Conservation (phyloP, 2,329 filamentous ascomycete genomes). For the Penicillium sclerotigenum region DNA sequence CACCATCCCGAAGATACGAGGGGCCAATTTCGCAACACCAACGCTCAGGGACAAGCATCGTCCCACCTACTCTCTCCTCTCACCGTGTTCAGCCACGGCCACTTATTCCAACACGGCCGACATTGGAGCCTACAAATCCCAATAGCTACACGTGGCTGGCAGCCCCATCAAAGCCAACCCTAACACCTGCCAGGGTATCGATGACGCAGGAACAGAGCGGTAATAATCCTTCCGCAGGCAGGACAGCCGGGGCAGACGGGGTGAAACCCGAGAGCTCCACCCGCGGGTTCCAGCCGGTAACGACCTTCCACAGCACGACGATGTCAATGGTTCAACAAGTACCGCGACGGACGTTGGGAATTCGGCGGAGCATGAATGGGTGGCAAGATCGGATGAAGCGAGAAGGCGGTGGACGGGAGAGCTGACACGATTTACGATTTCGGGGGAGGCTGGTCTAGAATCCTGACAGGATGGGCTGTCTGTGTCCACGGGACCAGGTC, state of each 20-base stretch:
- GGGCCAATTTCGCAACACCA: slow-evolving; percentile 5
- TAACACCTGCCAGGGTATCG: slow-evolving; percentile 17
- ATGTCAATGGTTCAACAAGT: slow-evolving; percentile 35
- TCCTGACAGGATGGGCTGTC: neutral
- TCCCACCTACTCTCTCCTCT: slow-evolving; percentile 23
- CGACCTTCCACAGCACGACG: slow-evolving; percentile 42
- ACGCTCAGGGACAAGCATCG: slow-evolving; percentile 9
- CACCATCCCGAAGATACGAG: slow-evolving; percentile 12
- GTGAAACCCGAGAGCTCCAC: slow-evolving; percentile 26
- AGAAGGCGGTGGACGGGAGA: slow-evolving; percentile 21
- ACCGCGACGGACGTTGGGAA: slow-evolving; percentile 40
- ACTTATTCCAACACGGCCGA: slow-evolving; percentile 32
- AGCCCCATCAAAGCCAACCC: slow-evolving; percentile 20
- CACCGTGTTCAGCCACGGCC: slow-evolving; percentile 35
- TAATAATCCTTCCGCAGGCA: slow-evolving; percentile 3
- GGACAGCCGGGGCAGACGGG: slow-evolving; percentile 18
- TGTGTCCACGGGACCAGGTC: slow-evolving; percentile 3
- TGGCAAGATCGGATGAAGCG: slow-evolving; percentile 43
- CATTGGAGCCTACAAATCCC: slow-evolving; percentile 31
- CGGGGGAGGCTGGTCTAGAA: slow-evolving; percentile 9
- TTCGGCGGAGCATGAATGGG: slow-evolving; percentile 44
- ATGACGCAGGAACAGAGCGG: slow-evolving; percentile 12
- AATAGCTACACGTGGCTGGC: slow-evolving; percentile 39
- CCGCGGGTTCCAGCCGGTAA: slow-evolving; percentile 27
- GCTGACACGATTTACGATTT: slow-evolving; percentile 4